phyloP scores from a whole-genome alignment of 768 basidiomycete species.

The Gymnopilus junonius region DNA sequence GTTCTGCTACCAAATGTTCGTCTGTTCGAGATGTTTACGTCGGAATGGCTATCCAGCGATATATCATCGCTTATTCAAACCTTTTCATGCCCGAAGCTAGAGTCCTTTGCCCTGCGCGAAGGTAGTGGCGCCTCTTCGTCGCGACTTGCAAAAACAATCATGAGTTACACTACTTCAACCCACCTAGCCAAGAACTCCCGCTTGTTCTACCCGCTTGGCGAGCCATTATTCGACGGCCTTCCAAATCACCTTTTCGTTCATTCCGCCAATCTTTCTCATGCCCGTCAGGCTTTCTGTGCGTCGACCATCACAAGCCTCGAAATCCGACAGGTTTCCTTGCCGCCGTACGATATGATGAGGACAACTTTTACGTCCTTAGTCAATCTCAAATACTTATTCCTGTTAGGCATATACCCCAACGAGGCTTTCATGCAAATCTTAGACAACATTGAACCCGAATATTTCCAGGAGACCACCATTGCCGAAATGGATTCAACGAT shows the following conservation, averaged over 20 bases:
- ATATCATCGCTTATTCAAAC: constrained; percentile 26
- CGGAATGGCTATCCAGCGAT: constrained; percentile 34
- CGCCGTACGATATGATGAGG: constrained; percentile 18
- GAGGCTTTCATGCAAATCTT: constrained; percentile 17
- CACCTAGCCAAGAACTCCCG: constrained; percentile 1
- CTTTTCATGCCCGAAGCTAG: constrained; percentile 32
- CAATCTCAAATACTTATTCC: constrained; percentile 26
- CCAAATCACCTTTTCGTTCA: constrained; percentile 23
- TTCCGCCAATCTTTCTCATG: constrained; percentile 23
- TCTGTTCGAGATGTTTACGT: constrained; percentile 29
- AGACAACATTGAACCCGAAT: constrained; percentile 11
- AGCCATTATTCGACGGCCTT: constrained; percentile 6
- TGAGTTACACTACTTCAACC: constrained; percentile 22
- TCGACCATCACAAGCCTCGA: constrained; percentile 29
- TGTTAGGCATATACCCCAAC: constrained; percentile 26
- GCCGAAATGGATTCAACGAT: constrained; percentile 14
- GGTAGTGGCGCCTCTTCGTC: constrained; percentile 10
- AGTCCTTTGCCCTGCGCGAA: constrained; percentile 27
- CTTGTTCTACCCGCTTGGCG: constrained; percentile 3
- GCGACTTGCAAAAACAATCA: constrained; percentile 21
- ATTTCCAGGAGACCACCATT: background rate
- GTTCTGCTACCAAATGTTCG: constrained; percentile 32
- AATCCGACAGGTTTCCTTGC: constrained; percentile 26
- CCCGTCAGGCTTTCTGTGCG: constrained; percentile 22
- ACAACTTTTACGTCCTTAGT: constrained; percentile 24